Evolutionary conservation across 2,329 filamentous ascomycete genomes (phyloP).

Genomic region (Fusarium udum): DNA sequence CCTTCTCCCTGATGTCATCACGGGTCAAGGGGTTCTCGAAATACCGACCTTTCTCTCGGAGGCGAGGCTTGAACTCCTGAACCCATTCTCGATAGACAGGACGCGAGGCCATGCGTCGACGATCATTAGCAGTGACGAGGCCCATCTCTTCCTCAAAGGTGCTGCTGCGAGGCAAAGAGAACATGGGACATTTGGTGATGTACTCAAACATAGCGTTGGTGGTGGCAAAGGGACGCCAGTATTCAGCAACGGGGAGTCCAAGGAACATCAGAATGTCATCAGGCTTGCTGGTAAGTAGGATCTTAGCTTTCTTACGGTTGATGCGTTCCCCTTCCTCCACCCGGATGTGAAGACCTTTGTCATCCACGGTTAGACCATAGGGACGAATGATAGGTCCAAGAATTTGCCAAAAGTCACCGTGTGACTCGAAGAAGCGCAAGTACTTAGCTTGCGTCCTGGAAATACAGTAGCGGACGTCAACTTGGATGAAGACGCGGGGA

Average conservation of each 20-base stretch:
- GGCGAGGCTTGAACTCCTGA: constrained; percentile 68
- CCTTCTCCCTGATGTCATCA: constrained; percentile 60
- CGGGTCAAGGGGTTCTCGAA: constrained; percentile 46
- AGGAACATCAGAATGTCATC: constrained; percentile 68
- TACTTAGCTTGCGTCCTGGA: constrained; percentile 60
- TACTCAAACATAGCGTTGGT: constrained; percentile 70
- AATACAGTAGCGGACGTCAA: constrained; percentile 71
- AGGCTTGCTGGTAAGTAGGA: constrained; percentile 70
- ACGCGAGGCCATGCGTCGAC: constrained; percentile 63
- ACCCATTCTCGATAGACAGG: constrained; percentile 69
- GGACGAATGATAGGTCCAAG: constrained; percentile 71
- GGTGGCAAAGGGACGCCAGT: constrained; percentile 66
- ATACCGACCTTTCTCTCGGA: constrained; percentile 53
- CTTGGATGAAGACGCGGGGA: constrained; percentile 63
- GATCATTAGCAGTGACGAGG: constrained; percentile 62
- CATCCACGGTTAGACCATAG: constrained; percentile 72
- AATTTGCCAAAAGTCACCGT: constrained; percentile 76
- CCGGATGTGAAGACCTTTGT: constrained; percentile 70
- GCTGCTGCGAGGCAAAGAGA: constrained; percentile 48
- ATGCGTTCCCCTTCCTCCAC: constrained; percentile 72
- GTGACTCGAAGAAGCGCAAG: constrained; percentile 73
- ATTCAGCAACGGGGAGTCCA: constrained; percentile 58
- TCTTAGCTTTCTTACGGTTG: constrained; percentile 64
- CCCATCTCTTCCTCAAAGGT: constrained; percentile 45
- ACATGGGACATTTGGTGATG: constrained; percentile 65